phyloP scores from a whole-genome alignment of 2,329 filamentous ascomycete species.

The Clathrospora elynae region DNA sequence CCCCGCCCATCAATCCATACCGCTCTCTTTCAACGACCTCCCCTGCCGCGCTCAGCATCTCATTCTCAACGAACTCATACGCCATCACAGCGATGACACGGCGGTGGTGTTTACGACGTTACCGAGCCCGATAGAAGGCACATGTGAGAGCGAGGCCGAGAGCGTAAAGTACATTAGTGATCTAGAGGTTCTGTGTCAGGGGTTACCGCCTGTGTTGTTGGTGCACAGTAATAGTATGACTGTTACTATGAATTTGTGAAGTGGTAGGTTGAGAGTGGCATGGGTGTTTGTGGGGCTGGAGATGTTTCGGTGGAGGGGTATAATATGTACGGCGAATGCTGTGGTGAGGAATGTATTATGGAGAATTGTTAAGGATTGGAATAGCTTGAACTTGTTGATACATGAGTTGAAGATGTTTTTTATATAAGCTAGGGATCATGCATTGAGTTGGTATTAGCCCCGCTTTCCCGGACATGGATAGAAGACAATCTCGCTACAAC shows the following conservation, averaged over 20 bases:
- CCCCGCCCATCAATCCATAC: constrained; percentile 65
- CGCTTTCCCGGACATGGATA: too few relatives aligned
- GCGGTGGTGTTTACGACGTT: constrained; percentile 83
- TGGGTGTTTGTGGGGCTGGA: not conserved
- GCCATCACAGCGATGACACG: constrained; percentile 55
- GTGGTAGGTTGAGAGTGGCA: not conserved
- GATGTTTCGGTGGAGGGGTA: not conserved
- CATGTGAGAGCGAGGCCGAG: constrained; percentile 69
- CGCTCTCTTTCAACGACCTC: constrained; percentile 84
- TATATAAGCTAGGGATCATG: too few relatives aligned
- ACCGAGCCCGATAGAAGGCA: constrained; percentile 79
- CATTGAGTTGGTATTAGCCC: too few relatives aligned
- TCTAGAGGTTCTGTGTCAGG: constrained; percentile 77
- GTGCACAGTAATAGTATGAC: constrained; percentile 91
- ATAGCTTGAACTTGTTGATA: too few relatives aligned
- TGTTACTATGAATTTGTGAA: constrained; percentile 74
- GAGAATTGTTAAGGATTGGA: too few relatives aligned
- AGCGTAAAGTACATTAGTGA: constrained; percentile 77
- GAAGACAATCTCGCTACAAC: too few relatives aligned
- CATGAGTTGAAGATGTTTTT: too few relatives aligned
- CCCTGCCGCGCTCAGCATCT: constrained; percentile 84
- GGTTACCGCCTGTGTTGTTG: constrained; percentile 74
- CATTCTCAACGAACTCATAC: constrained; percentile 84
- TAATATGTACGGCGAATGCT: too few relatives aligned
- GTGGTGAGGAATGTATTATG: too few relatives aligned